Evolutionary conservation across 2,329 filamentous ascomycete genomes (phyloP).

Genomic region (Cladosporium sp.): DNA sequence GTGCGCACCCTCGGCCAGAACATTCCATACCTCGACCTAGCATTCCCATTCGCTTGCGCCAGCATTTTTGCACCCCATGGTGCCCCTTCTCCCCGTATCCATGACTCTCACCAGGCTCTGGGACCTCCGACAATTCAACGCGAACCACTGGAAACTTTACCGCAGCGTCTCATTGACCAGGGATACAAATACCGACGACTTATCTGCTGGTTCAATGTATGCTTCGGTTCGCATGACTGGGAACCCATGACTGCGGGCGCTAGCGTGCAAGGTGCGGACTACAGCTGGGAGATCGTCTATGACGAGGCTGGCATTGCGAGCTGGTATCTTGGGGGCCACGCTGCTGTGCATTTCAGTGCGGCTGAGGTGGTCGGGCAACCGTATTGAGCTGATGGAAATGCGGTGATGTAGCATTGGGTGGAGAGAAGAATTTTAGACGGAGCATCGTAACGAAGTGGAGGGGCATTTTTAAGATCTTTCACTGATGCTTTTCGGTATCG

Average conservation of each 20-base stretch:
- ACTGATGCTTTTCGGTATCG: too few relatives aligned
- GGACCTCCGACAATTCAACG: slow-evolving; percentile 8
- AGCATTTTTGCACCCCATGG: slow-evolving; percentile 14
- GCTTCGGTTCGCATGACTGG: slow-evolving; percentile 15
- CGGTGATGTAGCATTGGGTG: too few relatives aligned
- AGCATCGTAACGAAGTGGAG: too few relatives aligned
- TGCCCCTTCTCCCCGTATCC: background rate
- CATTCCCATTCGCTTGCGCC: slow-evolving; percentile 21
- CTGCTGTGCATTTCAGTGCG: slow-evolving; percentile 13
- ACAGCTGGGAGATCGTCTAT: slow-evolving; percentile 20
- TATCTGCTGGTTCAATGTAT: slow-evolving; percentile 18
- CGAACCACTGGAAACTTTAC: slow-evolving; percentile 16
- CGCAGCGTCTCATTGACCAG: slow-evolving; percentile 13
- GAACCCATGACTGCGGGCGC: slow-evolving; percentile 14
- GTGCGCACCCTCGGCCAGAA: slow-evolving; percentile 16
- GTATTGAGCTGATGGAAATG: background rate
- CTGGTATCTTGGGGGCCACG: slow-evolving; percentile 20
- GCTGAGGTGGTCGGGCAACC: slow-evolving; percentile 14
- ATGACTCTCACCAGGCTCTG: background rate
- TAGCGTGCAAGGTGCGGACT: slow-evolving; percentile 11
- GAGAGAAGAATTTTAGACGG: too few relatives aligned
- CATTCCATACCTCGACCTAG: slow-evolving; percentile 21
- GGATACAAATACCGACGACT: slow-evolving; percentile 20
- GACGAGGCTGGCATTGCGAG: slow-evolving; percentile 9
- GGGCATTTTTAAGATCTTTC: too few relatives aligned